These are phyloP conservation scores for Chlorella sorokiniana DNA, from an alignment of 139 green algal genomes.

Conservation along the genomic window DNA sequence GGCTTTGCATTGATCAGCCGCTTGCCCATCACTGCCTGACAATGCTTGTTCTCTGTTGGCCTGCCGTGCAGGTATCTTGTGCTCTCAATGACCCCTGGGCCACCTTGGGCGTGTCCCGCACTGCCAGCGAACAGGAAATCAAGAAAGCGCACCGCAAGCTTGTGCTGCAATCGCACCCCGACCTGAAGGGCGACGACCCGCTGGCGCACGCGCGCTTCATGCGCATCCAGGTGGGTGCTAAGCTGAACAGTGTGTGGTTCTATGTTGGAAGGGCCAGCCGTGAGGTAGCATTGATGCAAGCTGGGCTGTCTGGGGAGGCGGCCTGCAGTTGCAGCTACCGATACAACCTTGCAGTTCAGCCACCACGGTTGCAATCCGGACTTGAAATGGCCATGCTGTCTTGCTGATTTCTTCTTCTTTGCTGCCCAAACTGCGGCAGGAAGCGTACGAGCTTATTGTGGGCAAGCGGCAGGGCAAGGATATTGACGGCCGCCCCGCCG, in stretches of 20 bases:
- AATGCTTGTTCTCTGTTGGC: background rate
- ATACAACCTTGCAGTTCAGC: no score
- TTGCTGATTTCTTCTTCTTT: background rate
- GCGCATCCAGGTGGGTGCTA: conserved; percentile 12
- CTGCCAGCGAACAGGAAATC: conserved; percentile 34
- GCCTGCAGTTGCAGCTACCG: no score
- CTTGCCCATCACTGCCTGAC: background rate
- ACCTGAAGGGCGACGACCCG: conserved; percentile 20
- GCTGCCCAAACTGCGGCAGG: background rate
- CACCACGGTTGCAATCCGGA: background rate
- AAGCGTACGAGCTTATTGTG: conserved; percentile 50
- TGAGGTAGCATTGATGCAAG: background rate
- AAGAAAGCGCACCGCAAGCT: conserved; percentile 47
- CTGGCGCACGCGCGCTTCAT: conserved; percentile 37
- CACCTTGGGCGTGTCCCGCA: conserved; percentile 31
- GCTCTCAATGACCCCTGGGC: conserved; percentile 32
- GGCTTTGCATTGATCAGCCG: background rate
- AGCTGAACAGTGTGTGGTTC: background rate
- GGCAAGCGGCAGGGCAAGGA: conserved; percentile 38
- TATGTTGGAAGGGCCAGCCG: background rate
- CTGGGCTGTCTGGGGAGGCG: no score
- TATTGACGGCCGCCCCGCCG: background rate
- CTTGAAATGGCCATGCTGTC: background rate
- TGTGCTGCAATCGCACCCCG: conserved; percentile 44
- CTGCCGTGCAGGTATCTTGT: background rate